Base-by-base conservation (phyloP, 179 eudicot species). In the Patellifolia procumbens region DNA sequence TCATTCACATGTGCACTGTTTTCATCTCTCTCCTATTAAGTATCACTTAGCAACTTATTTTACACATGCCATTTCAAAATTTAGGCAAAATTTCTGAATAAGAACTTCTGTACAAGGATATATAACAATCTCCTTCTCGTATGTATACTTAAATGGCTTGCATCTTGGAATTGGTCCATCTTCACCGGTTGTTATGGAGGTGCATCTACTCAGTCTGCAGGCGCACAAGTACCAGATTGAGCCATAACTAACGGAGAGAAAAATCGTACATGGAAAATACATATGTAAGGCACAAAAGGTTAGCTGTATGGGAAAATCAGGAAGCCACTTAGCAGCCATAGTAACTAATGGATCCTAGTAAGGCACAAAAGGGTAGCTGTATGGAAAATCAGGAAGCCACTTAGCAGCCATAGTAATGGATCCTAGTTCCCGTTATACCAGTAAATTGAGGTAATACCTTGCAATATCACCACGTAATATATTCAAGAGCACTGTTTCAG, bases 81-180 rank as follows among this genome's bases (percentile, higher is more conserved):
- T 31, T 35, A 60, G 37, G 69, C 59, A 43, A 72, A 74, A 34
- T 53, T 34, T 59, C 22, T 64, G 3, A 52, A 28, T 31, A 70
- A 45, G n/a, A 61, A 60, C 20, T 15, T 68, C 20, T 49, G 10
- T 24, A 52, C 11, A 91, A 94, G 97, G 99, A 95, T 95, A 95
- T 95, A 95, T 95, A 73, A 95, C 99, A 73, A 95, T 95, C 90
- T 95, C 99, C 85, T 95, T 95, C 85, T 95, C 99, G 70, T 91
- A 95, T 42, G 97, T 91, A 86, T 95, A 93, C 81, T 95, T 95
- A 68, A 95, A 95, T 42, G 99, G 99, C 88, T 95, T 95, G 97
- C 99, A 95, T 88, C 99, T 89, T 45, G 99, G 99, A 78, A 95
- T 95, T 63, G 99, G 97, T 28, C 99, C 99, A 84, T 95, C 99